Conservation (phyloP, 2,329 filamentous ascomycete species). For the Calcarisporium arbuscula region DNA sequence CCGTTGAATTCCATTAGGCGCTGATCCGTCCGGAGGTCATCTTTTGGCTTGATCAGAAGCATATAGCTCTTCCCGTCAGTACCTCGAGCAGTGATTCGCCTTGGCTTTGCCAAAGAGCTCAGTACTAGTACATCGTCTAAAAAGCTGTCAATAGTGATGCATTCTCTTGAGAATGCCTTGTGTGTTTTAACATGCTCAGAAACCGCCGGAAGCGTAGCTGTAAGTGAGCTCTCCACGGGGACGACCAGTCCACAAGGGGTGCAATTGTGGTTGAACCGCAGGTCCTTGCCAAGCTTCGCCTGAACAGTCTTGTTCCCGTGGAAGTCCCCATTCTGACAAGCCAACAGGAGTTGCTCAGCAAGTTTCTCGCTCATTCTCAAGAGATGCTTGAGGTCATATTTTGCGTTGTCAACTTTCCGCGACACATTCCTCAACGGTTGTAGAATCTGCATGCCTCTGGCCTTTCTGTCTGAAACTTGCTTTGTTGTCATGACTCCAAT, state of each 20-base stretch:
- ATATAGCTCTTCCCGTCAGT: constrained; percentile 86
- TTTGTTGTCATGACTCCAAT: constrained; percentile 80
- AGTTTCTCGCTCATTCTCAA: constrained; percentile 76
- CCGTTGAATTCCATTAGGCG: constrained; percentile 98
- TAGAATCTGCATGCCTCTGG: constrained; percentile 46
- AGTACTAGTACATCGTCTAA: constrained; percentile 84
- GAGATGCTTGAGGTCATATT: constrained; percentile 60
- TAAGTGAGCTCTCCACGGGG: constrained; percentile 78
- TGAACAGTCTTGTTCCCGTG: constrained; percentile 58
- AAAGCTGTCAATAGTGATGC: constrained; percentile 76
- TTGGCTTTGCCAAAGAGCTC: constrained; percentile 84
- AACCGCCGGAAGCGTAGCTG: constrained; percentile 68
- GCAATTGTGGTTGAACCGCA: constrained; percentile 78
- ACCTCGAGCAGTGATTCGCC: constrained; percentile 80
- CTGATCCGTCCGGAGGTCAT: constrained; percentile 95
- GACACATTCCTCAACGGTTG: constrained; percentile 38
- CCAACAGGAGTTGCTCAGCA: constrained; percentile 70
- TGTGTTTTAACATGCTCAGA: constrained; percentile 71
- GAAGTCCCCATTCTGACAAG: constrained; percentile 72
- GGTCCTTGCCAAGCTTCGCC: constrained; percentile 69
- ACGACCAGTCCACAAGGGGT: constrained; percentile 83
- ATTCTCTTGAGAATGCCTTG: constrained; percentile 79
- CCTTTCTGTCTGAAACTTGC: constrained; percentile 58
- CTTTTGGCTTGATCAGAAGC: constrained; percentile 93
- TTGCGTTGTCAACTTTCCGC: constrained; percentile 45